Conservation (phyloP, 805 yeast genomes). For the Scheffersomyces spartinae region DNA sequence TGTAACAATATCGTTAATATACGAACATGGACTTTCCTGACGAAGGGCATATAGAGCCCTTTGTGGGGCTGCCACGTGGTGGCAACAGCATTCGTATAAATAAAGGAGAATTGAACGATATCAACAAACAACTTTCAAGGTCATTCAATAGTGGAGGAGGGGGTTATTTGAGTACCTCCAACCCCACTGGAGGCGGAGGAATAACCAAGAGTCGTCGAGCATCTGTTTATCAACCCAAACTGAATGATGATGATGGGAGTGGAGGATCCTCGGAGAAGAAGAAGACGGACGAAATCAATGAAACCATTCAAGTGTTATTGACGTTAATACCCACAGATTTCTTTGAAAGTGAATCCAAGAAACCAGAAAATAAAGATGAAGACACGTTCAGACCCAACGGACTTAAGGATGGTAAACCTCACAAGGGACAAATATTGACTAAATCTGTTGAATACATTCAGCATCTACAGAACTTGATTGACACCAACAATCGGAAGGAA, state of each 20-base stretch:
- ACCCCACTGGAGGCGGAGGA: constrained; percentile 15
- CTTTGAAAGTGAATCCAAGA: too few relatives aligned
- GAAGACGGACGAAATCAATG: constrained; percentile 31
- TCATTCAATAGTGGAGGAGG: constrained; percentile 8
- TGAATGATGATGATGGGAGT: constrained; percentile 26
- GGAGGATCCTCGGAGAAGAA: too few relatives aligned
- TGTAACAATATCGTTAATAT: too few relatives aligned
- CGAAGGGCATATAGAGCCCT: too few relatives aligned
- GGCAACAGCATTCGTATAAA: neutral
- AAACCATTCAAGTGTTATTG: constrained; percentile 30
- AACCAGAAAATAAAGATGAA: too few relatives aligned
- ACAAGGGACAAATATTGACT: constrained; percentile 70
- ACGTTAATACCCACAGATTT: constrained; percentile 25
- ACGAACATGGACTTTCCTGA: too few relatives aligned
- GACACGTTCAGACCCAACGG: constrained; percentile 33
- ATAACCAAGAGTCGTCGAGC: constrained; percentile 25
- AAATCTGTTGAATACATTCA: constrained; percentile 67
- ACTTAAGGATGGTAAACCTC: constrained; percentile 76
- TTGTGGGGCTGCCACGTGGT: neutral
- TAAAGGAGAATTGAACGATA: constrained; percentile 1
- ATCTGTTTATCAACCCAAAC: too few relatives aligned
- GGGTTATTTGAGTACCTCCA: too few relatives aligned
- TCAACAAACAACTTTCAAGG: too few relatives aligned
- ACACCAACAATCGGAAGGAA: constrained; percentile 67
- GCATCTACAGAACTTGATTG: constrained; percentile 58